Conservation (phyloP, 495 filamentous ascomycete genomes). For the Thozetella sp. region DNA sequence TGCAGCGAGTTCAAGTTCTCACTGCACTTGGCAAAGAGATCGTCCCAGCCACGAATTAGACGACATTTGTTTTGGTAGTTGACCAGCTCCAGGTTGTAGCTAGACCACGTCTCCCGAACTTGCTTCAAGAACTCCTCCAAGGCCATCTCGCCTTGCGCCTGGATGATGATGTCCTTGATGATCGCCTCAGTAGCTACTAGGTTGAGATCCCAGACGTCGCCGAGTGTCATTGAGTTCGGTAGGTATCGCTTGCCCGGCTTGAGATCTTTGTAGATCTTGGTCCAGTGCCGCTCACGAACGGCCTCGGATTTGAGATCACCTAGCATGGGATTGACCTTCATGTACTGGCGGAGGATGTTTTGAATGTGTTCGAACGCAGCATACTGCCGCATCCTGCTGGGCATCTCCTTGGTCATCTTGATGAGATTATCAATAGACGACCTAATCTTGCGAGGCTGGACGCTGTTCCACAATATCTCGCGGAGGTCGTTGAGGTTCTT, state of each 20-base stretch:
- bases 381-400: slow-evolving; percentile 97
- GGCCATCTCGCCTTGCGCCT: slow-evolving; percentile 98
- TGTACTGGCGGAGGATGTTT: slow-evolving; percentile 78
- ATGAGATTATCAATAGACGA: slow-evolving; percentile 86
- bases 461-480: slow-evolving; percentile 88
- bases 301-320: slow-evolving; percentile 96
- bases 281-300: slow-evolving; percentile 94
- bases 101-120: slow-evolving; percentile 95
- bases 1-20: slow-evolving; percentile 97
- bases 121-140: slow-evolving; percentile 97
- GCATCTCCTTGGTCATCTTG: slow-evolving; percentile 99
- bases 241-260: slow-evolving; percentile 91
- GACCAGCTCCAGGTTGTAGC: slow-evolving; percentile 90
- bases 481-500: slow-evolving; percentile 92
- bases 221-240: slow-evolving; percentile 88
- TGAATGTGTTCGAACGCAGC: slow-evolving; percentile 98
- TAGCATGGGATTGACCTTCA: slow-evolving; percentile 88
- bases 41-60: slow-evolving; percentile 96
- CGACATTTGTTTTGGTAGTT: slow-evolving; percentile 98
- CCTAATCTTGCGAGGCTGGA: slow-evolving; percentile 89
- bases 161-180: slow-evolving; percentile 88
- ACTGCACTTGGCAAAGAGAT: slow-evolving; percentile 97
- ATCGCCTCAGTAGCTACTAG: slow-evolving; percentile 81
- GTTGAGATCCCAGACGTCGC: slow-evolving; percentile 97
- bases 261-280: slow-evolving; percentile 92